Conservation (phyloP, 768 basidiomycete genomes). For the Amylocystis lapponica region DNA sequence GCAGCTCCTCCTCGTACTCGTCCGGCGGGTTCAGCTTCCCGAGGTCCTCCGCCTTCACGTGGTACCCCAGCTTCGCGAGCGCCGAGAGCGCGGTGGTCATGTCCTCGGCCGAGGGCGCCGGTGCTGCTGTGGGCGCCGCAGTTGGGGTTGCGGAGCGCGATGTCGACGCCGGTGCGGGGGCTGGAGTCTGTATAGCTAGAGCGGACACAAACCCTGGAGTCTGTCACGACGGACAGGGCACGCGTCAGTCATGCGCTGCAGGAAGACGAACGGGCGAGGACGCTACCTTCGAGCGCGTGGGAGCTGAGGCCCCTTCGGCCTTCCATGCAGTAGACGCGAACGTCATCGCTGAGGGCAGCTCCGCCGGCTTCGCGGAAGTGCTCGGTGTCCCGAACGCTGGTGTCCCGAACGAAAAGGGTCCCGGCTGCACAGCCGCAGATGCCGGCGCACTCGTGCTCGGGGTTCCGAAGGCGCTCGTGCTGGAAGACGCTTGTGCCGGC, state of each 20-base stretch:
- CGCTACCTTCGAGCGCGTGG: no score
- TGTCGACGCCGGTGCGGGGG: no score
- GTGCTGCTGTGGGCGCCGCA: neutral
- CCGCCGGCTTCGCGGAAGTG: neutral
- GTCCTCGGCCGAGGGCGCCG: neutral
- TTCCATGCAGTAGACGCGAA: no score
- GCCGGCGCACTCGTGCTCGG: neutral
- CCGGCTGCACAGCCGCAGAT: neutral
- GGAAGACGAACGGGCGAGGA: no score
- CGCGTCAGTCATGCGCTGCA: no score
- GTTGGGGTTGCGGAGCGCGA: no score
- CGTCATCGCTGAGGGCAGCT: neutral
- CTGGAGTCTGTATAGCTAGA: no score
- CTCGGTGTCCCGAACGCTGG: neutral
- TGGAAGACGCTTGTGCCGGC: no score
- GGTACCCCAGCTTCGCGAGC: constrained; percentile 12
- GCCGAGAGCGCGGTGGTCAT: constrained; percentile 6
- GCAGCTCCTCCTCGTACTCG: constrained; percentile 46
- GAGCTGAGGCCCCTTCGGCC: no score
- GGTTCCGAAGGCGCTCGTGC: neutral
- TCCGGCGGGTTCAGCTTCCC: constrained; percentile 29
- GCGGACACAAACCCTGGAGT: no score
- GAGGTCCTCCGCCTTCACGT: constrained; percentile 11
- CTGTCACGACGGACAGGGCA: no score
- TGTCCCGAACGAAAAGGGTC: neutral